phyloP scores from a whole-genome alignment of 257 asterid species.

The Nicotiana attenuata region DNA sequence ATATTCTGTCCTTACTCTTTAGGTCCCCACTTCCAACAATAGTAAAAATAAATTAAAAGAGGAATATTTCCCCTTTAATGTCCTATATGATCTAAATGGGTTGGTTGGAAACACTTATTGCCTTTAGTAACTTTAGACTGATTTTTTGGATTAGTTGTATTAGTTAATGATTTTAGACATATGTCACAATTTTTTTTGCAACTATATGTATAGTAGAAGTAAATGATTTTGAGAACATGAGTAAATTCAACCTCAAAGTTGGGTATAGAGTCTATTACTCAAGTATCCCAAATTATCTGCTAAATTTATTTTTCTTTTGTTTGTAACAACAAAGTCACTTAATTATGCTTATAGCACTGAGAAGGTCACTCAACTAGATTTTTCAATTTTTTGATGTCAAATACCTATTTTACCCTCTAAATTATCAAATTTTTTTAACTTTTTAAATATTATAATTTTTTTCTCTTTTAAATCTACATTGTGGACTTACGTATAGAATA shows the following conservation, averaged over 20 bases:
- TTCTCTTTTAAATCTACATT: too few relatives aligned
- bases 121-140: background rate
- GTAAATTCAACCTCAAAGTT: background rate
- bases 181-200: background rate
- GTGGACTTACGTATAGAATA: too few relatives aligned
- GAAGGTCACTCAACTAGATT: too few relatives aligned
- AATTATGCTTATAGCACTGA: too few relatives aligned
- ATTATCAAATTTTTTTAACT: too few relatives aligned
- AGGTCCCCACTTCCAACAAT: background rate
- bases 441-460: too few relatives aligned
- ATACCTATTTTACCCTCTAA: too few relatives aligned
- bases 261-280: too few relatives aligned
- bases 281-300: too few relatives aligned
- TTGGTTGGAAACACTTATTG: background rate
- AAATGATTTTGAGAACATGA: background rate
- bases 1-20: background rate
- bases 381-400: too few relatives aligned
- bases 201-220: background rate
- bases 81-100: background rate
- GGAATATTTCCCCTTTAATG: background rate
- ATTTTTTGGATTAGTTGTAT: background rate
- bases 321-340: too few relatives aligned
- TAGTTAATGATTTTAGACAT: background rate
- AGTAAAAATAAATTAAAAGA: background rate
- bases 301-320: too few relatives aligned